Evolutionary conservation across 306 rosid genomes (phyloP).

Genomic region (Quercus variabilis): DNA sequence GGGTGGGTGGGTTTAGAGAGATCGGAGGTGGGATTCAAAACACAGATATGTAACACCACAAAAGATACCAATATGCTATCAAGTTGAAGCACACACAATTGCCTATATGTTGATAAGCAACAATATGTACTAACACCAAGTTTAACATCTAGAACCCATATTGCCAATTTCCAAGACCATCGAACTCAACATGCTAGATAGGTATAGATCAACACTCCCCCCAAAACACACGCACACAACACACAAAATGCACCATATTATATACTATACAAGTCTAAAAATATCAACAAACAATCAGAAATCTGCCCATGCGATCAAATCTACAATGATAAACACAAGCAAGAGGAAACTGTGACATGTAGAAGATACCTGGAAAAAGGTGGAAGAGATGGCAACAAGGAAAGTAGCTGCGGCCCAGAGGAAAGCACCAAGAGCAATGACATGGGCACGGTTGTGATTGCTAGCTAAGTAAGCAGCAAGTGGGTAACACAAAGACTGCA

Average conservation of each 20-base stretch:
- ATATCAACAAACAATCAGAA: neutral
- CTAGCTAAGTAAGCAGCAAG: slow-evolving; percentile 65
- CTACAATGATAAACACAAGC: neutral
- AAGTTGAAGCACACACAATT: too few species aligned
- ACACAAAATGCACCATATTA: neutral
- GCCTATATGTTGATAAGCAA: neutral
- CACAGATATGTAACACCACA: too few species aligned
- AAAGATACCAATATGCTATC: too few species aligned
- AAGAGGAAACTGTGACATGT: neutral
- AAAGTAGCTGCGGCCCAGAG: slow-evolving; percentile 74
- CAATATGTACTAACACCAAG: neutral
- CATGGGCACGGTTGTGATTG: slow-evolving; percentile 67
- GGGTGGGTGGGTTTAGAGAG: too few species aligned
- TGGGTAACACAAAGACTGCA: slow-evolving; percentile 66
- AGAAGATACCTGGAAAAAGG: slow-evolving; percentile 51
- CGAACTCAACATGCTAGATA: neutral
- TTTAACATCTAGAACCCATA: neutral
- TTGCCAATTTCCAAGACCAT: neutral
- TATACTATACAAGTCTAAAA: neutral
- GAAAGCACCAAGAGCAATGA: slow-evolving; percentile 64
- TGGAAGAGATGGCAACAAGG: slow-evolving; percentile 57
- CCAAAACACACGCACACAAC: neutral
- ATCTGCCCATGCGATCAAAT: neutral
- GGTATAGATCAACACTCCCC: neutral
- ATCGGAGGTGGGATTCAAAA: too few species aligned